Conservation (phyloP, 208 protist genomes). For the Trypanosoma melophagium region DNA sequence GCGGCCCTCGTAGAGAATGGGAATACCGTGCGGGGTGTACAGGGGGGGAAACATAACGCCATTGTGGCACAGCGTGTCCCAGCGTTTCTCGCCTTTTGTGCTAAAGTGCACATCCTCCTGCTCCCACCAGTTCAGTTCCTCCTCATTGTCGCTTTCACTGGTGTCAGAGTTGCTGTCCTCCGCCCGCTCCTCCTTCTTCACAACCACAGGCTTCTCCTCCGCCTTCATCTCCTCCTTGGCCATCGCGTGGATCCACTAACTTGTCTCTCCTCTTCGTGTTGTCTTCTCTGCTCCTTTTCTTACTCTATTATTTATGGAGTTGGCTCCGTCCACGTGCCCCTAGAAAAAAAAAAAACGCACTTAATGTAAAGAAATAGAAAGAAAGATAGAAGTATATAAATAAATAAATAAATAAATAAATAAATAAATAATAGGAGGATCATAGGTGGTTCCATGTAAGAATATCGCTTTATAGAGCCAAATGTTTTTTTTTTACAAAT, state of each 20-base stretch:
- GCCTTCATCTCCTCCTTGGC: background rate
- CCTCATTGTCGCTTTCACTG: constrained; percentile 38
- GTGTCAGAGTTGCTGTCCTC: constrained; percentile 44
- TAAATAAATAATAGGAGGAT: too few species aligned
- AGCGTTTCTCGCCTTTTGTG: constrained; percentile 83
- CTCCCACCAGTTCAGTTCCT: constrained; percentile 85
- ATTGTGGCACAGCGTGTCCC: constrained; percentile 96
- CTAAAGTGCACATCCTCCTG: constrained; percentile 72
- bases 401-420: constrained; percentile 10
- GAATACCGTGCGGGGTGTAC: constrained; percentile 96
- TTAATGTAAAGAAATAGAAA: background rate
- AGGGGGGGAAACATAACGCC: constrained; percentile 96
- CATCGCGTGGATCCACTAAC: background rate
- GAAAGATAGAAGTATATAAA: constrained; percentile 3
- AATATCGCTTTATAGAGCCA: too few species aligned
- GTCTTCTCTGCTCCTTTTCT: background rate
- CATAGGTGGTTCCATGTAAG: too few species aligned
- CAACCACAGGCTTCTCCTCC: constrained; percentile 1
- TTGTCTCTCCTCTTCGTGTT: too few species aligned
- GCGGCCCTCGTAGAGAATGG: constrained; percentile 94
- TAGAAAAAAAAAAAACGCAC: constrained; percentile 7
- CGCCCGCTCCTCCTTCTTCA: constrained; percentile 21
- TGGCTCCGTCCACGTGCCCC: constrained; percentile 11
- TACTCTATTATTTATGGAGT: background rate
- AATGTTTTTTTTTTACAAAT: too few species aligned